Conservation (phyloP, 371 early-diverging fungal genomes). For the Mortierella sp. region DNA sequence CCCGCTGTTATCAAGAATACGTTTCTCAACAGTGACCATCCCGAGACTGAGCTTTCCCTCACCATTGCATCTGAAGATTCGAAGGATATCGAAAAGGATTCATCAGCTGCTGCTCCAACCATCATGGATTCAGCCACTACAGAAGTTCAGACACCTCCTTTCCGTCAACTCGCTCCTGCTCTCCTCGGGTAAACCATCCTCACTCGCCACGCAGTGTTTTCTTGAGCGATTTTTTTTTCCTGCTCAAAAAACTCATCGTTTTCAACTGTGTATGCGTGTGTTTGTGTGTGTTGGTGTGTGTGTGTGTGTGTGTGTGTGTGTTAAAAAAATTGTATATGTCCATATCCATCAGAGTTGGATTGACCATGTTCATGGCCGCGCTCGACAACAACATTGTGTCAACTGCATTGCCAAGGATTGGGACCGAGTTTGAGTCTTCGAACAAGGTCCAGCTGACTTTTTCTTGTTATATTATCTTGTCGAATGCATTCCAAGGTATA, state of each 20-base stretch:
- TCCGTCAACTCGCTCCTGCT: conserved; percentile 44
- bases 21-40: too few relatives aligned
- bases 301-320: too few relatives aligned
- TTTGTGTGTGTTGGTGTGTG: too few relatives aligned
- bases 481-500: conserved; percentile 56
- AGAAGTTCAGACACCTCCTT: conserved; percentile 38
- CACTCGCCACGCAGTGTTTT: not conserved
- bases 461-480: conserved; percentile 61
- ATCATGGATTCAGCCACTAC: conserved; percentile 33
- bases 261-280: too few relatives aligned
- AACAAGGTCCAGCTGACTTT: conserved; percentile 57
- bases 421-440: conserved; percentile 58
- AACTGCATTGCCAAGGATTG: conserved; percentile 55
- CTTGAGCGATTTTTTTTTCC: not conserved
- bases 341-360: conserved; percentile 26
- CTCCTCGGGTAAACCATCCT: conserved; percentile 33
- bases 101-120: conserved; percentile 20
- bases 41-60: too few relatives aligned
- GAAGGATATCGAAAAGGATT: too few relatives aligned
- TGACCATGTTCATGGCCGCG: conserved; percentile 71
- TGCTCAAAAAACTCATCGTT: not conserved
- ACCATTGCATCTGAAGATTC: too few relatives aligned
- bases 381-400: conserved; percentile 66
- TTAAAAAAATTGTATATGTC: not conserved
- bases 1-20: too few relatives aligned